Evolutionary conservation across 768 basidiomycete species (phyloP).

Genomic region (Amanita thiersii): DNA sequence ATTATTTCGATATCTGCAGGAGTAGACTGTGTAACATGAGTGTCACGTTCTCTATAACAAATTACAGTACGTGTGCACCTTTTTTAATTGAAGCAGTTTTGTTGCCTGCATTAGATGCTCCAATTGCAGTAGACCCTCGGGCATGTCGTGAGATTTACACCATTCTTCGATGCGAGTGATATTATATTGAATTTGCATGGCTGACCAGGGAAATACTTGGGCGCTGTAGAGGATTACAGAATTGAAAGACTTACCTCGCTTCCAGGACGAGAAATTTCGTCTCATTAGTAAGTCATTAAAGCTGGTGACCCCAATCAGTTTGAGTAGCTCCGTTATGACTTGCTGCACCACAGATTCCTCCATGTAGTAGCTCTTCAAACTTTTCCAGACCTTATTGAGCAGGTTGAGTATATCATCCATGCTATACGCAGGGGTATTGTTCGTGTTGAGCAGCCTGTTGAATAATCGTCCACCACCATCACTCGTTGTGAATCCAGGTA

Average conservation of each 20-base stretch:
- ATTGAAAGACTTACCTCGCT: constrained; percentile 68
- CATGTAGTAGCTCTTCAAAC: constrained; percentile 96
- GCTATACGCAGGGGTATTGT: constrained; percentile 82
- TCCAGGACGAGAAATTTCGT: constrained; percentile 99
- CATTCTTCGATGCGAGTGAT: constrained; percentile 97
- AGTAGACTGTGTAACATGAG: constrained; percentile 52
- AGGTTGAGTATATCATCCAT: constrained; percentile 99
- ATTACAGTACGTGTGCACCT: constrained; percentile 38
- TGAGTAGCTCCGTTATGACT: constrained; percentile 89
- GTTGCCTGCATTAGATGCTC: constrained; percentile 99
- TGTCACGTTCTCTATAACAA: constrained; percentile 8
- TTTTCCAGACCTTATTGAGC: constrained; percentile 97
- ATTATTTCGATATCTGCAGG: constrained; percentile 97
- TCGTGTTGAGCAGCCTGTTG: constrained; percentile 84
- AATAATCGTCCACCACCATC: constrained; percentile 92
- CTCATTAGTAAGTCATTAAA: constrained; percentile 99
- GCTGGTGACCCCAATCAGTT: constrained; percentile 91
- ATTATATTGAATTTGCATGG: constrained; percentile 99
- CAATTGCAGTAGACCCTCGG: constrained; percentile 92
- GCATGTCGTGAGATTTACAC: constrained; percentile 99
- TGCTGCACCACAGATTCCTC: constrained; percentile 96
- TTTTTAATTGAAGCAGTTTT: constrained; percentile 95
- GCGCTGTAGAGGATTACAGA: neutral
- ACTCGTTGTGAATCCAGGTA: constrained; percentile 95
- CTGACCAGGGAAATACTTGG: constrained; percentile 30